A percentile compares a stretch with the other conserved stretches of the same genome.
phyloP scores from a whole-genome alignment of 345 rosid species.

The Aethionema arabicum region DNA sequence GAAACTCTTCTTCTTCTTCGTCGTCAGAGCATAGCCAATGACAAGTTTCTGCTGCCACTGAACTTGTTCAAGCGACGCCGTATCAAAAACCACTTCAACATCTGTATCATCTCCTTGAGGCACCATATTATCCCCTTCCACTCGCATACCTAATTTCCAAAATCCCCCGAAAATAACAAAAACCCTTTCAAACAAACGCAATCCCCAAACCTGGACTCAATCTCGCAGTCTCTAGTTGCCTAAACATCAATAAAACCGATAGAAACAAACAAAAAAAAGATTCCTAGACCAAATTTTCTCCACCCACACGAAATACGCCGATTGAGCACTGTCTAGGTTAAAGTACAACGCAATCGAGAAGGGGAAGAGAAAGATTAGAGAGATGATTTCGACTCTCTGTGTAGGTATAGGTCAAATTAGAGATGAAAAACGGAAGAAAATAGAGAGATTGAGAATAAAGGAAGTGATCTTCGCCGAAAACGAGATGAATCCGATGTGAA shows the following conservation, averaged over 20 bases:
- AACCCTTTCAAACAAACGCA: conserved; percentile 1
- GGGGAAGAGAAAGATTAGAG: not conserved
- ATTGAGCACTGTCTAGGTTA: not conserved
- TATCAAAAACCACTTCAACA: conserved; percentile 20
- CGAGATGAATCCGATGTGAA: not conserved
- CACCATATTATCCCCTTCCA: conserved; percentile 26
- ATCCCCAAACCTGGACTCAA: conserved; percentile 8
- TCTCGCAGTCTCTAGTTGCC: conserved; percentile 12
- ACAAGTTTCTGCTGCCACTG: conserved; percentile 38
- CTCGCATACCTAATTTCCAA: conserved; percentile 39
- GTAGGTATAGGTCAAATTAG: not conserved
- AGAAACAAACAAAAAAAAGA: not conserved
- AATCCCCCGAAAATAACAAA: conserved; percentile 2
- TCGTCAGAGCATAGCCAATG: conserved; percentile 84
- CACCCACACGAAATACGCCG: not conserved
- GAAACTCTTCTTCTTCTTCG: conserved; percentile 86
- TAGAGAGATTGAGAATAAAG: conserved; percentile 9
- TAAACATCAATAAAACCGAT: not conserved
- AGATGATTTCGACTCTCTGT: conserved; percentile 1
- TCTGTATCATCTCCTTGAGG: conserved; percentile 32
- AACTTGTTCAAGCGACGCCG: conserved; percentile 24
- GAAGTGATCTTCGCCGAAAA: not conserved
- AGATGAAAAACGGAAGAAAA: conserved; percentile 7
- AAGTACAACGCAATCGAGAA: not conserved
- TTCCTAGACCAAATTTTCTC: conserved; percentile 4